phyloP scores from a whole-genome alignment of 768 basidiomycete species.

The Russula dissimulans region DNA sequence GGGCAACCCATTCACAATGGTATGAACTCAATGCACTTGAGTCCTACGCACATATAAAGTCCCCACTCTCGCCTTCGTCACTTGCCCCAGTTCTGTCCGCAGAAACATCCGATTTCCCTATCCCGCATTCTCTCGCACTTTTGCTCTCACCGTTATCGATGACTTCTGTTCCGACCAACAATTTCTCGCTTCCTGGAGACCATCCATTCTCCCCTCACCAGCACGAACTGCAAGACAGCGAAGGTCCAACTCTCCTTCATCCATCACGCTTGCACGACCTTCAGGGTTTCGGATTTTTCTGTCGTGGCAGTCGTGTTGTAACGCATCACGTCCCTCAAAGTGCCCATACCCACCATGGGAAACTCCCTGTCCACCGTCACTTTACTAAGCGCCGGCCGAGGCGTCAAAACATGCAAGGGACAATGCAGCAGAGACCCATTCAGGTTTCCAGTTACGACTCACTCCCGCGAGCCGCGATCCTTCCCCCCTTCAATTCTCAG shows the following conservation, averaged over 20 bases:
- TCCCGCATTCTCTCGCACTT: neutral
- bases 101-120: neutral
- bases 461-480: neutral
- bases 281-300: neutral
- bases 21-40: no score
- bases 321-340: neutral
- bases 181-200: neutral
- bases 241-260: neutral
- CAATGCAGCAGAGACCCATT: neutral
- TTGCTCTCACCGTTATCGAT: neutral
- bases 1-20: no score
- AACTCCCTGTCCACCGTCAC: neutral
- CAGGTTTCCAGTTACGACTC: neutral
- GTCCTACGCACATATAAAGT: no score
- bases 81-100: no score
- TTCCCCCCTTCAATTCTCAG: no score
- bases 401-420: neutral
- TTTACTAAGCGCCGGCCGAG: neutral
- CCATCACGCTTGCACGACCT: neutral
- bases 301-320: no score
- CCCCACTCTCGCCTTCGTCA: no score
- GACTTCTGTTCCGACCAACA: neutral
- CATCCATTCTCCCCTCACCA: neutral
- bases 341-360: neutral
- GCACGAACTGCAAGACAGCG: neutral